phyloP scores from a whole-genome alignment of 2,329 filamentous ascomycete genomes.

The Aspergillus fumigatus region DNA sequence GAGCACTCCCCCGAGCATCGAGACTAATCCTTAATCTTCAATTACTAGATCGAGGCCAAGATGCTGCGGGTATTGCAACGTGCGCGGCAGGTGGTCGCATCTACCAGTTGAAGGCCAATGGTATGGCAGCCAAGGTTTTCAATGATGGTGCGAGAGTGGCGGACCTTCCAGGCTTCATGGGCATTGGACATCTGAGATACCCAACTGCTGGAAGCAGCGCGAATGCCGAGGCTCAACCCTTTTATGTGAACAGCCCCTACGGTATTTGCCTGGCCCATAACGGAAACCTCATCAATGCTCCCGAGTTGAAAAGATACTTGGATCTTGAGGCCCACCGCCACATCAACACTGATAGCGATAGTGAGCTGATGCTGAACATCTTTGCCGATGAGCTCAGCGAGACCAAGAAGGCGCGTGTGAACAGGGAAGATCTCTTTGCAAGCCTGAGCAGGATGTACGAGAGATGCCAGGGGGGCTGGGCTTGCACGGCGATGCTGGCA shows the following conservation, averaged over 20 bases:
- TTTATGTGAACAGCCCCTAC: slow-evolving; percentile 85
- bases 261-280: slow-evolving; percentile 80
- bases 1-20: too few species aligned
- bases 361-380: slow-evolving; percentile 81
- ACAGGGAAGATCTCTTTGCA: slow-evolving; percentile 70
- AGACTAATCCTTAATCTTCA: slow-evolving; percentile 27
- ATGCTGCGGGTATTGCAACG: slow-evolving; percentile 80
- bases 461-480: slow-evolving; percentile 69
- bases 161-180: slow-evolving; percentile 80
- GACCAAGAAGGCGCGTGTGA: slow-evolving; percentile 75
- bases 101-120: slow-evolving; percentile 86
- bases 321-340: slow-evolving; percentile 77
- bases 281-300: slow-evolving; percentile 80
- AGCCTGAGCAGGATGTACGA: slow-evolving; percentile 68
- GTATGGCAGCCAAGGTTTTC: slow-evolving; percentile 82
- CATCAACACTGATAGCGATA: slow-evolving; percentile 87
- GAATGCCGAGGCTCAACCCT: slow-evolving; percentile 84
- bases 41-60: slow-evolving; percentile 64
- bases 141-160: slow-evolving; percentile 68
- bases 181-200: slow-evolving; percentile 80
- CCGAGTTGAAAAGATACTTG: slow-evolving; percentile 64
- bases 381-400: slow-evolving; percentile 79
- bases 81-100: slow-evolving; percentile 72
- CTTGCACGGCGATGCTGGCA: slow-evolving; percentile 76
- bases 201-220: slow-evolving; percentile 81